A percentile compares a stretch with the other conserved stretches of the same genome.
These are phyloP conservation scores for Myxozyma geophila DNA, from an alignment of 805 yeast species.

Conservation along the genomic window DNA sequence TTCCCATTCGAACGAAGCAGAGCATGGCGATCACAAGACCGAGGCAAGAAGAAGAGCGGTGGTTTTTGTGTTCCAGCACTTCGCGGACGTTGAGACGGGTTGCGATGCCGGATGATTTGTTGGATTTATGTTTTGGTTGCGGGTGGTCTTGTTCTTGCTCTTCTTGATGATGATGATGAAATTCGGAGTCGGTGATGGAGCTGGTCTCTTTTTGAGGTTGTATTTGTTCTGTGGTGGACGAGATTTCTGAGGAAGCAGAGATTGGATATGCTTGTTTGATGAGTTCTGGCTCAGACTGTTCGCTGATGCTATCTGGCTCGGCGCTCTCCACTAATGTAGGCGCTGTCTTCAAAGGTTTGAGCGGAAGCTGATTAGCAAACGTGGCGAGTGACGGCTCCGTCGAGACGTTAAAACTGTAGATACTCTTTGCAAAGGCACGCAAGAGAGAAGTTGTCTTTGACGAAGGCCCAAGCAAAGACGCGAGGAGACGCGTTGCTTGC, in stretches of 20 bases:
- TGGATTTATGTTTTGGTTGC: not conserved
- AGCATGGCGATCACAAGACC: slow-evolving; percentile 34
- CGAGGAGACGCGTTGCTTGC: slow-evolving; percentile 26
- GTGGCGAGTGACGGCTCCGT: slow-evolving; percentile 7
- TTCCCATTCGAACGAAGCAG: slow-evolving; percentile 34
- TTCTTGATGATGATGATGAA: not conserved
- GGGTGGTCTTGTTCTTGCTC: not conserved
- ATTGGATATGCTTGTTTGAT: too few species aligned
- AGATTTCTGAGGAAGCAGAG: too few species aligned
- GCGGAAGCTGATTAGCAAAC: not conserved
- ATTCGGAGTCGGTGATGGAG: too few species aligned
- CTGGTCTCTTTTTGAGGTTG: too few species aligned
- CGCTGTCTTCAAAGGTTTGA: too few species aligned
- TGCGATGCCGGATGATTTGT: slow-evolving; percentile 24
- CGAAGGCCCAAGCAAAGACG: slow-evolving; percentile 34
- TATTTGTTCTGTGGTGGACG: too few species aligned
- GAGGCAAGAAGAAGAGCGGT: slow-evolving; percentile 25
- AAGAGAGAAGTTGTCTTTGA: slow-evolving; percentile 31
- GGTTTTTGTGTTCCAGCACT: slow-evolving; percentile 11
- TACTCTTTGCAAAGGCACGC: slow-evolving; percentile 32
- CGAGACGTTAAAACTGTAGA: slow-evolving; percentile 27
- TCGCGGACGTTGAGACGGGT: slow-evolving; percentile 29
- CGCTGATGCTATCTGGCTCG: too few species aligned
- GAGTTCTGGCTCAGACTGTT: too few species aligned
- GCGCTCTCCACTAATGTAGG: too few species aligned